A percentile compares a stretch with the other conserved stretches of the same genome.
Conservation (phyloP, 768 basidiomycete genomes). For the Mycena metata region DNA sequence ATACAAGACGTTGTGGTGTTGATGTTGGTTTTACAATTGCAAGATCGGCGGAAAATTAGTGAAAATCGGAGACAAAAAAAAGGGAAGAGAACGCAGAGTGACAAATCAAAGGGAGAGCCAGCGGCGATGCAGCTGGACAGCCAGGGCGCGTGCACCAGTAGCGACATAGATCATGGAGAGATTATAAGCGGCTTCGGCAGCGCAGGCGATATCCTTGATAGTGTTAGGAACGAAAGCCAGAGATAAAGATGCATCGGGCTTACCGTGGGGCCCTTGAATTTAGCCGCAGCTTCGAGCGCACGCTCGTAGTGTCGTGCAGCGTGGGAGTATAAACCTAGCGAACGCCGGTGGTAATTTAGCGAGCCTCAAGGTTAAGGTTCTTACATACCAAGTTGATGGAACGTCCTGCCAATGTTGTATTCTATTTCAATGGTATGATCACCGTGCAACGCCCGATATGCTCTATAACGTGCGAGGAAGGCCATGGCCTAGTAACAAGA, state of each 20-base stretch:
- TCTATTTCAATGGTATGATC: constrained; percentile 81
- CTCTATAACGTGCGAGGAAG: constrained; percentile 86
- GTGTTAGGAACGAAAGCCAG: not conserved
- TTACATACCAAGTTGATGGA: constrained; percentile 92
- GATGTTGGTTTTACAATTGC: too few relatives aligned
- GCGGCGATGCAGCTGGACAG: constrained; percentile 75
- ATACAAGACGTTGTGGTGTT: too few relatives aligned
- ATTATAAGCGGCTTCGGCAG: constrained; percentile 89
- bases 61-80: too few relatives aligned
- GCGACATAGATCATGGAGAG: constrained; percentile 85
- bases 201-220: constrained; percentile 63
- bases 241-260: not conserved
- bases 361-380: not conserved
- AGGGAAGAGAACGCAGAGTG: too few relatives aligned
- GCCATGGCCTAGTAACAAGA: constrained; percentile 64
- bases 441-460: constrained; percentile 61
- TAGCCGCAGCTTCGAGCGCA: constrained; percentile 71
- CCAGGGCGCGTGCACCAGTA: constrained; percentile 81
- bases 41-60: too few relatives aligned
- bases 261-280: constrained; percentile 41
- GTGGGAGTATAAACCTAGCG: constrained; percentile 80
- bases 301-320: constrained; percentile 89
- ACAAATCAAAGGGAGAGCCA: constrained; percentile 80
- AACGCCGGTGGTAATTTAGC: not conserved
- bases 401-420: constrained; percentile 92